Base-by-base conservation (phyloP, 257 asterid species). In the Coffea canephora region DNA sequence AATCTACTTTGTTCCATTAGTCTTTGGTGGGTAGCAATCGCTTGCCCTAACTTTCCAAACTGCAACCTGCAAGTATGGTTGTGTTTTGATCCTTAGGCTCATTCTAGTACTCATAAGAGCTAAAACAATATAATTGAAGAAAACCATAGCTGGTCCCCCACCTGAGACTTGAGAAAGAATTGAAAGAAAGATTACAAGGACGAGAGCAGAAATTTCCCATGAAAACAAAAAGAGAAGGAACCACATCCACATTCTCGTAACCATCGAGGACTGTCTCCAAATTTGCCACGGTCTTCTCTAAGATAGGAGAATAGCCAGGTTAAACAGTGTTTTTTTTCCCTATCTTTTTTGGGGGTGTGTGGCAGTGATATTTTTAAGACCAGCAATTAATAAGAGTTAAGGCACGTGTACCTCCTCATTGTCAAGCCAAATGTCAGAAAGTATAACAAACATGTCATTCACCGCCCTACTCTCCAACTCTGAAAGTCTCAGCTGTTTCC, bases 131-230 rank as follows among this genome's bases (percentile, higher is more conserved):
- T 25, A 64, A 62, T 62, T 19, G 16, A n/a, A 14, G 11, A 13
- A 76, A 81, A 83, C 34, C 80, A 31, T 74, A 21, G 49, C 69
- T 75, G 72, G 41, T 31, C 83, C 68, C 82, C 84, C 78, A 91
- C 99, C 98, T 94, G 85, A 92, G 90, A 78, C 82, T 89, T 34
- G 97, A 89, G 83, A 90, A 91, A 73, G 97, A 94, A 84, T 79
- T 90, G 86, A 96, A 96, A 57, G 97, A 88, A 81, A 96, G 88
- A 86, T 96, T 93, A 81, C 97, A 96, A 34, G 99, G 99, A 79
- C 68, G 93, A 72, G 98, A 96, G 79, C 96, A 92, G 87, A 96
- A 93, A 86, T 96, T 96, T 81, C 99, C 99, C 99, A 96, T 96
- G 87, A 94, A 91, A 87, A 92, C 92, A 81, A 96, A 96, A 73